phyloP scores from a whole-genome alignment of 192 early-diverging fungal genomes.

The Backusella morwellensis region DNA sequence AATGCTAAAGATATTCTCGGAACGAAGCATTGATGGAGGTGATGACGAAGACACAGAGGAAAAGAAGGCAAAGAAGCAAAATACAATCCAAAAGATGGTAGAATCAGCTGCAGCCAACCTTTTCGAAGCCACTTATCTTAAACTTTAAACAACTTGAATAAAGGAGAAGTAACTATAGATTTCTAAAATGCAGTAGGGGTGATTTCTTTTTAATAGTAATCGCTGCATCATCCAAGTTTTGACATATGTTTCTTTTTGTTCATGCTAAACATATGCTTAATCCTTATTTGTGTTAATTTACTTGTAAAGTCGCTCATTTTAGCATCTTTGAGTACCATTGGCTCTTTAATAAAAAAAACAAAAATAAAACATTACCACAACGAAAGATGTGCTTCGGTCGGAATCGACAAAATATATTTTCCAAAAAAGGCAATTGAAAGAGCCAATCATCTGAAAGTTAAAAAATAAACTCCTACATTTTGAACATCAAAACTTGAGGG shows the following conservation, averaged over 20 bases:
- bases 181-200: background rate
- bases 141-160: background rate
- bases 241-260: background rate
- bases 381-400: too few relatives aligned
- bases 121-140: constrained; percentile 16
- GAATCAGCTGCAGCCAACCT: constrained; percentile 25
- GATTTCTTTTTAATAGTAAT: background rate
- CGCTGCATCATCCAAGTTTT: background rate
- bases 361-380: too few relatives aligned
- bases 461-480: background rate
- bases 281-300: background rate
- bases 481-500: background rate
- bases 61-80: constrained; percentile 18
- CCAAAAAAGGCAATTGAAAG: background rate
- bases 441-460: background rate
- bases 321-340: background rate
- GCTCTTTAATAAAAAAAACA: too few relatives aligned
- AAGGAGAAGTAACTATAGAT: background rate
- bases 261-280: background rate
- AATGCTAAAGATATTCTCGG: constrained; percentile 24
- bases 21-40: constrained; percentile 26
- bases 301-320: background rate
- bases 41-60: constrained; percentile 28
- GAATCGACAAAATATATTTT: background rate
- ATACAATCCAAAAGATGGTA: constrained; percentile 24